These are phyloP conservation scores for Rhodotorula taiwanensis DNA, from an alignment of 768 basidiomycete species.

Conservation along the genomic window DNA sequence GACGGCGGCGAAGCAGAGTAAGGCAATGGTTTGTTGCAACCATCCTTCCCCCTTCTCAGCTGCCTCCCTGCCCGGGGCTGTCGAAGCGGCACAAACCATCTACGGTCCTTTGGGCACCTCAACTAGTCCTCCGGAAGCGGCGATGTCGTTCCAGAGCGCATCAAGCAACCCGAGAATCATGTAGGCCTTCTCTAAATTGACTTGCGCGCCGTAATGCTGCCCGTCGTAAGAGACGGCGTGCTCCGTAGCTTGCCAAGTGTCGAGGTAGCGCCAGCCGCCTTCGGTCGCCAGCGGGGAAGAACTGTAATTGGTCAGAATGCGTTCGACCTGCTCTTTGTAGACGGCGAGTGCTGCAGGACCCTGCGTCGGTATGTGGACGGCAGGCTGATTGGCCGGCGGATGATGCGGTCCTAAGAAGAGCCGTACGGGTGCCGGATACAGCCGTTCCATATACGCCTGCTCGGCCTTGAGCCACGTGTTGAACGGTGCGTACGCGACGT, in stretches of 20 bases:
- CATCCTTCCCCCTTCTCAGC: too few species aligned
- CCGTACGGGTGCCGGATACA: background rate
- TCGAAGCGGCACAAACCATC: too few species aligned
- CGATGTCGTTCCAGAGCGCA: slow-evolving; percentile 3
- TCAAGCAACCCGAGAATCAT: slow-evolving; percentile 12
- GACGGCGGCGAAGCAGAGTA: too few species aligned
- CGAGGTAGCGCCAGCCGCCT: slow-evolving; percentile 1
- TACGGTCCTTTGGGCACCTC: too few species aligned
- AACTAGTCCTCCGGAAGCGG: background rate
- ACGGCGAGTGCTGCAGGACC: background rate
- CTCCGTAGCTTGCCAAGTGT: background rate
- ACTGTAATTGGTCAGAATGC: background rate
- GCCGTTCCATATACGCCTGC: background rate
- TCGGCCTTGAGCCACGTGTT: background rate
- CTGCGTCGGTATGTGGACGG: background rate
- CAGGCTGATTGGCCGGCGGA: background rate
- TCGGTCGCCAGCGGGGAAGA: background rate
- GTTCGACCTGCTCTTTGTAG: background rate
- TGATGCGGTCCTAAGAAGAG: slow-evolving; percentile 1
- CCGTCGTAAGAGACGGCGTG: slow-evolving; percentile 1
- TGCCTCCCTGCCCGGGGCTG: too few species aligned
- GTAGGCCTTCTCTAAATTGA: slow-evolving; percentile 10
- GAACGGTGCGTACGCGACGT: background rate
- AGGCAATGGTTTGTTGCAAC: too few species aligned
- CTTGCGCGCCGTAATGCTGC: background rate